Evolutionary conservation across 2,329 filamentous ascomycete species (phyloP), one percentile per base, ranked within the genome.

Genomic region (Colletotrichum tanaceti): DNA sequence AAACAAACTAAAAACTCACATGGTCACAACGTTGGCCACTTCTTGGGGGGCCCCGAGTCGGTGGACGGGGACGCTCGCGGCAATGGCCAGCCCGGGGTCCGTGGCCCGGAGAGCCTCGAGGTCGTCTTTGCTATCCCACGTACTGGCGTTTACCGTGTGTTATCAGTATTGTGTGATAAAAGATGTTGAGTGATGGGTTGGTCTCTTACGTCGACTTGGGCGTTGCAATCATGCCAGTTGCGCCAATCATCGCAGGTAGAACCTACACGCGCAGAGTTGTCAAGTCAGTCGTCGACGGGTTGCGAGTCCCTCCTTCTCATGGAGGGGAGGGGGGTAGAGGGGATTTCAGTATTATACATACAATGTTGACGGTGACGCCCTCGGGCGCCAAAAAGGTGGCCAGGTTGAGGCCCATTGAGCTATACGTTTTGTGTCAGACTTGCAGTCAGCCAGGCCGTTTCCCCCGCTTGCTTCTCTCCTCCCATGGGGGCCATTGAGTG

Each of bases 321-420:
- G 5, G 13, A n/a, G 50, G n/a, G n/a, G n/a, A n/a, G n/a, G n/a
- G n/a, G n/a, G n/a, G n/a, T n/a, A 14, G 18, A 16, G 32, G 24
- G 4, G 2, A 2, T 4, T 39, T 39, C 28, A 50, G n/a, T 52
- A 75, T 71, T 53, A 78, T n/a, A n/a, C n/a, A n/a, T n/a, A n/a
- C 77, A 14, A 73, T 75, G n/a, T 79, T 79, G 1, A 79, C 77
- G 7, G 77, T 78, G 2, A 79, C 68, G 1, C 77, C 76, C 50
- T 79, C 75, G 0, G 74, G 72, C 0, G 77, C 77, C 14, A 79
- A 66, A 13, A 78, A 39, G 5, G 77, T 78, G 0, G 77, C 73
- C 24, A 79, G 54, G 41, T 79, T 79, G 35, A 75, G 65, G 0
- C 78, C 77, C 77, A 79, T 79, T 0, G 77, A 76, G n/a, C 78